Evolutionary conservation across 2,329 filamentous ascomycete genomes (phyloP), one percentile per base, ranked within the genome.

Genomic region (Aschersonia sp.): DNA sequence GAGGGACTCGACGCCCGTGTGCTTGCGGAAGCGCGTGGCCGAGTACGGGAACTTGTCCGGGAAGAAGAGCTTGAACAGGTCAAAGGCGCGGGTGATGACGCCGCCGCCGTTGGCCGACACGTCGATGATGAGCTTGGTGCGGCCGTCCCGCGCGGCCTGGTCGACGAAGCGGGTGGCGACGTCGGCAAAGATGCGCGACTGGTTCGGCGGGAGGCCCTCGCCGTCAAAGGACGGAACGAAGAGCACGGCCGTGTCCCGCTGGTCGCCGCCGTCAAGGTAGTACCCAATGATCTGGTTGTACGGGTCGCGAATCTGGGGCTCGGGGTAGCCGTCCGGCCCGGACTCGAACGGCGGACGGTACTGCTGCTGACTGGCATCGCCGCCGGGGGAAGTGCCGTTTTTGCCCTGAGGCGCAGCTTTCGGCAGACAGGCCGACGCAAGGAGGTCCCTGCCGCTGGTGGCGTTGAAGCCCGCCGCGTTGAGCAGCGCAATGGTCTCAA

Each of bases 71-170:
- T 62, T 61, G 56, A 80, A 80, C 1, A 71, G 54, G 42, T 73
- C 68, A 43, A 66, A 67, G 2, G 69, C 72, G 6, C 68, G 64
- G 6, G 64, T 54, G 11, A 76, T 56, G 43, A 61, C 60, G 1
- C 81, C 81, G 40, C 81, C 81, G 0, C 66, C 66, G 52, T 85
- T 86, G 2, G 65, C 68, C 4, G 74, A 70, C 6, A 84, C 56
- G 52, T 85, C 82, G 49, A 85, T 73, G 32, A 85, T 67, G 5
- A 85, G 65, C 57, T 76, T 79, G 30, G 47, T 49, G 5, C 49
- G 51, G 1, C 50, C 50, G 6, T 48, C 32, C 0, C 29, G 42
- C 30, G 40, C 10, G 10, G 69, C 69, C 41, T 65, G 61, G 0
- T 65, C 60, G 12, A 81, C 64, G n/a, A 43, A 43, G n/a, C 35